These are phyloP conservation scores for Syzygium grande DNA, from an alignment of 345 rosid species.

Conservation along the genomic window DNA sequence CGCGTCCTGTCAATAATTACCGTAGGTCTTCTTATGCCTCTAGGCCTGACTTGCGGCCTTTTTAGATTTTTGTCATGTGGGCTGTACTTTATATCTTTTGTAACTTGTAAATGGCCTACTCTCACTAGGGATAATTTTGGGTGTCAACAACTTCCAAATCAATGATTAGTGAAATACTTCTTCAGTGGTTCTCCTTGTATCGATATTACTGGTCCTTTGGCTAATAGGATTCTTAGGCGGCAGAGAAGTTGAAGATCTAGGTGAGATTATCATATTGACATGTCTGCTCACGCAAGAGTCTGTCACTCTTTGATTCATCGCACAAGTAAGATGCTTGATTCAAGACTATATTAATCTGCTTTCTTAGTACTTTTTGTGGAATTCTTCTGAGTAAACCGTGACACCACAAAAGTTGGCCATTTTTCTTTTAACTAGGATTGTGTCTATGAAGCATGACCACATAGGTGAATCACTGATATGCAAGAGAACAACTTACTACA, in stretches of 20 bases:
- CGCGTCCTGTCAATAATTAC: too few species aligned
- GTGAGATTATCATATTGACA: conserved; percentile 11
- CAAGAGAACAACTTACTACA: neutral
- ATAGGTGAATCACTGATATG: neutral
- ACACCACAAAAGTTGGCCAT: too few species aligned
- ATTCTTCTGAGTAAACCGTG: neutral
- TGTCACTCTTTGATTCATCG: neutral
- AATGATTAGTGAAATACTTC: neutral
- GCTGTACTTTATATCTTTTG: too few species aligned
- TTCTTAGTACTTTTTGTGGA: neutral
- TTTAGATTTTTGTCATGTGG: too few species aligned
- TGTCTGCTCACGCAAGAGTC: neutral
- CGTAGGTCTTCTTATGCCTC: too few species aligned
- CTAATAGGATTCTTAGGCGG: conserved; percentile 44
- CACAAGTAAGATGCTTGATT: neutral
- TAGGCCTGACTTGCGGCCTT: too few species aligned
- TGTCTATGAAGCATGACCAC: too few species aligned
- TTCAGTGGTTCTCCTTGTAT: conserved; percentile 25
- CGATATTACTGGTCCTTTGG: conserved; percentile 32
- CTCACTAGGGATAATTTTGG: too few species aligned
- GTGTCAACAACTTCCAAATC: neutral
- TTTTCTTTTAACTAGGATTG: too few species aligned
- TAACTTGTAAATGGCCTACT: too few species aligned
- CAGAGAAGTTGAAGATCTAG: conserved; percentile 44
- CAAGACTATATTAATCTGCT: neutral